Conservation (phyloP, 371 early-diverging fungal species). For the Massospora cicadina region DNA sequence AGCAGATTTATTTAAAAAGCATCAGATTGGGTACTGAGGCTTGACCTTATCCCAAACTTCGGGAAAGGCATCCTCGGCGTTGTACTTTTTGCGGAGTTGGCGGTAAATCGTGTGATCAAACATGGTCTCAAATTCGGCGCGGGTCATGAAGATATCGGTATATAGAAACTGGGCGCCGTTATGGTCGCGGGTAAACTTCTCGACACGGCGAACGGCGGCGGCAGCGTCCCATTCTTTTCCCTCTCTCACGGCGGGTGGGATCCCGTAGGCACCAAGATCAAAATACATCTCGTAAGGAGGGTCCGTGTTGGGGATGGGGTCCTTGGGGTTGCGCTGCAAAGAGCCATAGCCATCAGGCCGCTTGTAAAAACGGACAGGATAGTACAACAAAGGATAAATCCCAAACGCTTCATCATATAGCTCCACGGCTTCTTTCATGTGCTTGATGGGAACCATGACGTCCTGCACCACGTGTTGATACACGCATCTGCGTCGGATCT, state of each 20-base stretch:
- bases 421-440: slow-evolving; percentile 17
- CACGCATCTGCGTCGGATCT: slow-evolving; percentile 16
- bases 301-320: slow-evolving; percentile 2
- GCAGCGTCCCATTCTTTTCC: slow-evolving; percentile 13
- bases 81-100: slow-evolving; percentile 13
- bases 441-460: slow-evolving; percentile 19
- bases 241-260: slow-evolving; percentile 12
- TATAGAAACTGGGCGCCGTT: slow-evolving; percentile 20
- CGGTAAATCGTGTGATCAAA: slow-evolving; percentile 22
- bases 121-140: slow-evolving; percentile 22
- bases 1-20: too few species aligned
- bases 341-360: slow-evolving; percentile 11
- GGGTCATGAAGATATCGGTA: slow-evolving; percentile 18
- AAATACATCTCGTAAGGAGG: slow-evolving; percentile 15
- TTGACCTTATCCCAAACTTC: slow-evolving; percentile 17
- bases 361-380: slow-evolving; percentile 15
- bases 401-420: slow-evolving; percentile 19
- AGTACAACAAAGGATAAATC: slow-evolving; percentile 24
- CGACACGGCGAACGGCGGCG: slow-evolving; percentile 9
- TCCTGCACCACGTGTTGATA: slow-evolving; percentile 22
- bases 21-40: slow-evolving; percentile 11
- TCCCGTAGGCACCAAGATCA: slow-evolving; percentile 17
- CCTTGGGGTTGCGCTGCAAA: slow-evolving; percentile 10
- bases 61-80: slow-evolving; percentile 13
- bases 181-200: slow-evolving; percentile 14